Conservation (phyloP, 805 yeast species). For the Pichia heedii region DNA sequence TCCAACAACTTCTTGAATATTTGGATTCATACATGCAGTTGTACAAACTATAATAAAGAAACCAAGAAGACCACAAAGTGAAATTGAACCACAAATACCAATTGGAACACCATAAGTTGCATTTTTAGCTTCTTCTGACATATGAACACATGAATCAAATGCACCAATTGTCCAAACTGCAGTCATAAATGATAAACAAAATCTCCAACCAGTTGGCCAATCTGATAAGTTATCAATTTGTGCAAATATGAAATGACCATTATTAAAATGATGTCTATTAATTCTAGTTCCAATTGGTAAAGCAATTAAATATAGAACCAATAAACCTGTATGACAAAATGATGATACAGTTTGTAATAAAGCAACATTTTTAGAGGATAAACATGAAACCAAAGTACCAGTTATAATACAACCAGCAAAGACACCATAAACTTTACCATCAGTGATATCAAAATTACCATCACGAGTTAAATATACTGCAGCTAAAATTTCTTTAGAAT, state of each 20-base stretch:
- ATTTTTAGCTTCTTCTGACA: slow-evolving; percentile 59
- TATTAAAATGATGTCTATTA: slow-evolving; percentile 30
- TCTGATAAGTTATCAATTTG: slow-evolving; percentile 37
- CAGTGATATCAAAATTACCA: slow-evolving; percentile 44
- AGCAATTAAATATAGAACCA: slow-evolving; percentile 48
- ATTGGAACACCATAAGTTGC: slow-evolving; percentile 54
- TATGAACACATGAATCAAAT: slow-evolving; percentile 62
- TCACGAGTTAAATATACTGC: slow-evolving; percentile 42
- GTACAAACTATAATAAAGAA: slow-evolving; percentile 44
- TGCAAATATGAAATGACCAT: slow-evolving; percentile 46
- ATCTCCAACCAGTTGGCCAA: slow-evolving; percentile 53
- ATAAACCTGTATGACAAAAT: slow-evolving; percentile 38
- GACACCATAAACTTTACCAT: slow-evolving; percentile 49
- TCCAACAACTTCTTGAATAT: slow-evolving; percentile 32
- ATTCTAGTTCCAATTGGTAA: slow-evolving; percentile 48
- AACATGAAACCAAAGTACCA: slow-evolving; percentile 41
- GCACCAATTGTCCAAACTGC: slow-evolving; percentile 68
- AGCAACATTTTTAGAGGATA: slow-evolving; percentile 47
- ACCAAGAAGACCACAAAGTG: slow-evolving; percentile 49
- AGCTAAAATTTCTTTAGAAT: slow-evolving; percentile 48
- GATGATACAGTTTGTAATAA: slow-evolving; percentile 52
- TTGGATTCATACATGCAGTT: slow-evolving; percentile 43
- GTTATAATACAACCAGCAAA: slow-evolving; percentile 48
- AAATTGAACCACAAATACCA: slow-evolving; percentile 51
- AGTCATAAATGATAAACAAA: slow-evolving; percentile 39